phyloP scores from a whole-genome alignment of 2,329 filamentous ascomycete species.

The Phymatotrichopsis omnivora region DNA sequence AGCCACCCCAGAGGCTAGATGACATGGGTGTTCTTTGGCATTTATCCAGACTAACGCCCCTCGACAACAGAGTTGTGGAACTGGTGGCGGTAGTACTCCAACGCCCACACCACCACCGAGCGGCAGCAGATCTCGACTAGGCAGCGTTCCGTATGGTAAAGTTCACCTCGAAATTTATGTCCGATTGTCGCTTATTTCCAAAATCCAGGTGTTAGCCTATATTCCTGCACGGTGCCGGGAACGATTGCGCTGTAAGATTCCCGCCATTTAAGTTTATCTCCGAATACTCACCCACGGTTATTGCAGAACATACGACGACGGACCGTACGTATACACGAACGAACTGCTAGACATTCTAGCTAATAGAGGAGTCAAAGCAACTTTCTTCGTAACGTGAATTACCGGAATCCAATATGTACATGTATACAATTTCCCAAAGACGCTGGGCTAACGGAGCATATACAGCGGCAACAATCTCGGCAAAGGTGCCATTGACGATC shows the following conservation, averaged over 20 bases:
- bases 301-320: conserved; percentile 15
- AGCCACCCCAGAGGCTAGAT: no score
- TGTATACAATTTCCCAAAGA: no score
- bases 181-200: neutral
- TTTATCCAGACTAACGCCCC: no score
- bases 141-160: conserved; percentile 20
- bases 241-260: conserved; percentile 18
- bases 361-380: conserved; percentile 42
- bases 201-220: conserved; percentile 1
- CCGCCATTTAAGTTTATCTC: neutral
- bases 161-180: neutral
- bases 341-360: conserved; percentile 44
- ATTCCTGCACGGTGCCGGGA: conserved; percentile 4
- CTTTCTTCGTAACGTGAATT: conserved; percentile 43
- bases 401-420: conserved; percentile 34
- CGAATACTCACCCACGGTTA: neutral
- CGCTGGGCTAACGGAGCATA: no score
- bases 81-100: no score
- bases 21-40: no score
- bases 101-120: neutral
- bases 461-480: conserved; percentile 27
- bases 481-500: conserved; percentile 37
- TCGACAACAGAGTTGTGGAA: no score
- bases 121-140: neutral
- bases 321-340: conserved; percentile 37